A percentile compares a stretch with the other conserved stretches of the same genome.
Evolutionary conservation across 2,329 filamentous ascomycete genomes (phyloP).

Genomic region (Dactylonectria estremocensis): DNA sequence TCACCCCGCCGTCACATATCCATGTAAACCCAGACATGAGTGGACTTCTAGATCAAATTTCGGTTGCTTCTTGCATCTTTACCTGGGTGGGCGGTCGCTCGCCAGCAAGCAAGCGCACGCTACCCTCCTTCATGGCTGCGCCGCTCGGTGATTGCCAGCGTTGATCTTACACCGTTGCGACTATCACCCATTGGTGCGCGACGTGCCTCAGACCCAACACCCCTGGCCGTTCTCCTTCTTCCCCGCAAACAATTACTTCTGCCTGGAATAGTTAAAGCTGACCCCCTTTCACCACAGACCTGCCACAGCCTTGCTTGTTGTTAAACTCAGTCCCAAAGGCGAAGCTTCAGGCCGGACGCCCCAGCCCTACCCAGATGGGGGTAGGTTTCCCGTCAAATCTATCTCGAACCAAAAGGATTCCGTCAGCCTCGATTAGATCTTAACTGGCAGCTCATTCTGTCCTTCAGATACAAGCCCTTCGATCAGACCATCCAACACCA

Average conservation of each 20-base stretch:
- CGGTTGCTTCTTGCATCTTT: conserved; percentile 10
- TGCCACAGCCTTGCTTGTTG: conserved; percentile 27
- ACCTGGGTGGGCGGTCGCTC: conserved; percentile 14
- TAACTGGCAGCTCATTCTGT: neutral
- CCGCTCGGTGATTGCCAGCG: conserved; percentile 24
- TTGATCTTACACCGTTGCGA: conserved; percentile 44
- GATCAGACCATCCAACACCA: neutral
- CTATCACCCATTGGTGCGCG: conserved; percentile 40
- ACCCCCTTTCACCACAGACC: conserved; percentile 44
- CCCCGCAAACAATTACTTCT: conserved; percentile 46
- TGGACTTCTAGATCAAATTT: conserved; percentile 11
- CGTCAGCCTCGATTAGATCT: neutral
- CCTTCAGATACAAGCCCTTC: neutral
- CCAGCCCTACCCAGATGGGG: conserved; percentile 7
- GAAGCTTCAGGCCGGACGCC: conserved; percentile 12
- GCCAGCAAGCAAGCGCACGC: conserved; percentile 3
- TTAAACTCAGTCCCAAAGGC: conserved; percentile 36
- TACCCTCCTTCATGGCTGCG: conserved; percentile 18
- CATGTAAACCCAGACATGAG: conserved; percentile 2
- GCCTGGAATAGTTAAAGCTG: conserved; percentile 44
- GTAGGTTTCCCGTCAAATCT: neutral
- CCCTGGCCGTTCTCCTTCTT: conserved; percentile 40
- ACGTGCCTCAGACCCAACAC: conserved; percentile 40
- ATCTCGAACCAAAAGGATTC: neutral
- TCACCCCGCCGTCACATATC: conserved; percentile 12